These are phyloP conservation scores for Danielozyma ontarioensis DNA, from an alignment of 805 yeast genomes.

Conservation along the genomic window DNA sequence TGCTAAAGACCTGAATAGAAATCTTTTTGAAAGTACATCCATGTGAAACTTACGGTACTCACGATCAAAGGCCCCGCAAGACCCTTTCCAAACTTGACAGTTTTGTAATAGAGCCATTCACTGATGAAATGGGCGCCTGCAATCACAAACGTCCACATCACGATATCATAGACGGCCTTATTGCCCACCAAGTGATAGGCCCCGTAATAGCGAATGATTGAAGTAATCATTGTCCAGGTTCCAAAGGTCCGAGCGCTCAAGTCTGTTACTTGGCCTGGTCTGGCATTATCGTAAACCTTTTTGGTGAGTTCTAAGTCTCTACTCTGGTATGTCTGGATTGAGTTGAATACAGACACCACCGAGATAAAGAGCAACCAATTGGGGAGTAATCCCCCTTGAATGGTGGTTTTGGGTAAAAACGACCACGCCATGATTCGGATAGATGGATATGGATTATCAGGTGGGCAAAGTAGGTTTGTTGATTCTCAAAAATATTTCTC, in stretches of 20 bases:
- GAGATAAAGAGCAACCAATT: slow-evolving; percentile 51
- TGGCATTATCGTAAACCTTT: slow-evolving; percentile 59
- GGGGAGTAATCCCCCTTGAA: slow-evolving; percentile 52
- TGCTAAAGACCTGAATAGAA: slow-evolving; percentile 39
- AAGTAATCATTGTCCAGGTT: slow-evolving; percentile 90
- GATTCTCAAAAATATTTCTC: no score
- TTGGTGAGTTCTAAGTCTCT: slow-evolving; percentile 66
- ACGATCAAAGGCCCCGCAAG: slow-evolving; percentile 79
- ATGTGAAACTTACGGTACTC: slow-evolving; percentile 64
- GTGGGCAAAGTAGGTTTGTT: no score
- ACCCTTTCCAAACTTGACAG: slow-evolving; percentile 83
- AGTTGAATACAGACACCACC: slow-evolving; percentile 87
- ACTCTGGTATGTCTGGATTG: slow-evolving; percentile 76
- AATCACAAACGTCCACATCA: slow-evolving; percentile 72
- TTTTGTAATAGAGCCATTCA: slow-evolving; percentile 77
- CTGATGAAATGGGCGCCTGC: slow-evolving; percentile 80
- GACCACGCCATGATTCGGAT: background rate
- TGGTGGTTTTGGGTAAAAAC: slow-evolving; percentile 13
- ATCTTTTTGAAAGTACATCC: slow-evolving; percentile 76
- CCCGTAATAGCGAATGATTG: slow-evolving; percentile 81
- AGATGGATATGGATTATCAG: no score
- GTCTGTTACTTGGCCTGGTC: slow-evolving; percentile 30
- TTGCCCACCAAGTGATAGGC: slow-evolving; percentile 65
- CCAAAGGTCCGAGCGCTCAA: slow-evolving; percentile 96
- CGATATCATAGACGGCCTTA: slow-evolving; percentile 69